Base-by-base conservation (phyloP, 768 basidiomycete genomes). In the Amanita pseudoporphyria region DNA sequence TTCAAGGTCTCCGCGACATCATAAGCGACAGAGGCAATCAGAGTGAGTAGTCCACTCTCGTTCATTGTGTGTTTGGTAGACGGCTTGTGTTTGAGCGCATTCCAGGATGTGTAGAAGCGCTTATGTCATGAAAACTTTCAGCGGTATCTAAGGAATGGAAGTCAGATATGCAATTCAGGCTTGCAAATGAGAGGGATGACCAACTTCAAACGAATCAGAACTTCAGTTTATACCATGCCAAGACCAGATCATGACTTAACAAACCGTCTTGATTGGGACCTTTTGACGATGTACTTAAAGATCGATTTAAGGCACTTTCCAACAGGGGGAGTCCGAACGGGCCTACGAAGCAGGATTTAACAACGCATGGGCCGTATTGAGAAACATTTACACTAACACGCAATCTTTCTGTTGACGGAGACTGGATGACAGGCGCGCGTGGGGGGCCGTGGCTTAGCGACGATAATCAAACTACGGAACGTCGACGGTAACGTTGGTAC, bases 191-290 rank as follows among this genome's bases (percentile, higher is more conserved):
- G 52, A n/a, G n/a, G n/a, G n/a, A 19, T 21, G 2, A n/a, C 31
- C 22, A 24, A 79, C 79, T 62, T 77, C 73, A 9, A 82, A 66
- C 6, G 78, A 78, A 24, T 78, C 73, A 4, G 73, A 59, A 31
- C 76, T 74, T 80, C 81, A 83, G 6, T 80, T 81, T 21, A 81
- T 64, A 13, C 79, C 80, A 22, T 75, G 76, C 71, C 76, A 77
- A 4, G 71, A 66, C 47, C 72, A 67, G 51, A 83, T 74, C 16
- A 82, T 74, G 35, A 78, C 76, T 53, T 77, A 72, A 55, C 78
- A 79, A 1, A 75, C 76, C 54, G 77, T 72, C 18, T 77, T 61
- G 49, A 83, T 70, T 77, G 77, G 22, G 67, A 69, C 56, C 78
- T 81, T 65, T 81, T 80, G 61, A 83, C 60, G 41, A 79, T 67